These are phyloP conservation scores for Gossypium gossypioides DNA, from an alignment of 441 rosid species.

Conservation along the genomic window DNA sequence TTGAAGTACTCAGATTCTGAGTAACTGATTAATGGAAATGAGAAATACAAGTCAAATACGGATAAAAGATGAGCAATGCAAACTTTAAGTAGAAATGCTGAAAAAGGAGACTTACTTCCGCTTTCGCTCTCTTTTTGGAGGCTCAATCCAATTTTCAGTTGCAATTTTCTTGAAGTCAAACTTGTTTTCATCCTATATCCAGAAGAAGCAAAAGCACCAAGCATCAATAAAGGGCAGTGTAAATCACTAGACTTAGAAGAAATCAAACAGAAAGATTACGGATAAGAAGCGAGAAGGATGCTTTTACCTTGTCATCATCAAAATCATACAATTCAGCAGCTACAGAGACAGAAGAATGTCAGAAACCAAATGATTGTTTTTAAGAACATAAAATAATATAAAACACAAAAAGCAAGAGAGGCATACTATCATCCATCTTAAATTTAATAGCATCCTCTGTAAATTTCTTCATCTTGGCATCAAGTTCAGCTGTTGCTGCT, in stretches of 20 bases:
- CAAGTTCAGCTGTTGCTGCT: conserved; percentile 92
- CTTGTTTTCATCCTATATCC: conserved; percentile 80
- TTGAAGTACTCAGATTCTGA: conserved; percentile 95
- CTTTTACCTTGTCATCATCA: conserved; percentile 64
- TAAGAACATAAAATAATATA: background rate
- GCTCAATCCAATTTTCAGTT: conserved; percentile 98
- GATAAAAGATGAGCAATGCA: conserved; percentile 10
- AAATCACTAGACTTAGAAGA: conserved; percentile 9
- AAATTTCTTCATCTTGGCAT: conserved; percentile 98
- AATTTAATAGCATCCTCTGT: conserved; percentile 97
- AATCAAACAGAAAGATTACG: background rate
- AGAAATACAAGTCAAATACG: background rate
- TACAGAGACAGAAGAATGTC: conserved; percentile 20
- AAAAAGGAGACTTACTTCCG: conserved; percentile 57
- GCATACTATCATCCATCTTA: conserved; percentile 95
- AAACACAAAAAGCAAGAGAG: background rate
- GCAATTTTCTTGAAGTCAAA: conserved; percentile 91
- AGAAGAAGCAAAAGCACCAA: background rate
- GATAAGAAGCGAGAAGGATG: background rate
- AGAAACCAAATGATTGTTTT: background rate
- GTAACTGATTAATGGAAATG: conserved; percentile 41
- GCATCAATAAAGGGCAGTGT: background rate
- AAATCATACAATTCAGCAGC: conserved; percentile 86
- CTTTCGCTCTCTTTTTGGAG: conserved; percentile 97
- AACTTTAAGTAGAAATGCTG: background rate